Base-by-base conservation (phyloP, 2,329 filamentous ascomycete genomes). In the Paraconiothyrium brasiliense region DNA sequence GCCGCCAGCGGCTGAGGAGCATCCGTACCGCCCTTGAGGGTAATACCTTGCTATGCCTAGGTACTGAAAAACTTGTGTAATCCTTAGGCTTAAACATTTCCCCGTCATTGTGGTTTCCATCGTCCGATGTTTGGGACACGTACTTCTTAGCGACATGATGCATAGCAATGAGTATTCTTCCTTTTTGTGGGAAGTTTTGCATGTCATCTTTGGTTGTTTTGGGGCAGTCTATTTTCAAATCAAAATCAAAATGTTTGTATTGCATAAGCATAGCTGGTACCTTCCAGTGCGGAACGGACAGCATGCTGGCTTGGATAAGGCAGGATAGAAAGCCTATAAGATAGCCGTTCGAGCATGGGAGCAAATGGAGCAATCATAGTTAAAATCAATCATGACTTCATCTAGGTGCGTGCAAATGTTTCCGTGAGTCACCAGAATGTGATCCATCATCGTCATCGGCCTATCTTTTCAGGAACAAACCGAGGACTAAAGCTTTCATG, bases 161-260 rank as follows among this genome's bases (percentile, higher is more conserved):
- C 43, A 60, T 57, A 50, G 35, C 58, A 51, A 63, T 58, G 58
- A 63, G 57, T 63, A 52, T 60, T 44, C 50, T 63, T 63, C 16
- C 20, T 35, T 24, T 20, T 47, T 7, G 2, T 44, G 46, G 24
- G 55, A 41, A 34, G 37, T 44, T 35, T 27, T 35, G 27, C 39
- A 55, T 50, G 11, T 3, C 20, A 30, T 50, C 20, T 34, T 49
- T 44, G 32, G 30, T 16, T 34, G 20, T 49, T n/a, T 49, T 35
- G 32, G 20, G 48, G 14, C 5, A 34, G 1, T 41, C 37, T 32
- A 35, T 34, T 35, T 37, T 24, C 20, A 20, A 20, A 20, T 20
- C 20, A 20, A 20, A 20, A 20, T 20, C 22, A 10, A n/a, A 32
- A 32, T 50, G 14, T 6, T 8, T 20, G n/a, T 34, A 34, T 37